Evolutionary conservation across 495 filamentous ascomycete species (phyloP).

Genomic region (Annulohypoxylon moriforme): DNA sequence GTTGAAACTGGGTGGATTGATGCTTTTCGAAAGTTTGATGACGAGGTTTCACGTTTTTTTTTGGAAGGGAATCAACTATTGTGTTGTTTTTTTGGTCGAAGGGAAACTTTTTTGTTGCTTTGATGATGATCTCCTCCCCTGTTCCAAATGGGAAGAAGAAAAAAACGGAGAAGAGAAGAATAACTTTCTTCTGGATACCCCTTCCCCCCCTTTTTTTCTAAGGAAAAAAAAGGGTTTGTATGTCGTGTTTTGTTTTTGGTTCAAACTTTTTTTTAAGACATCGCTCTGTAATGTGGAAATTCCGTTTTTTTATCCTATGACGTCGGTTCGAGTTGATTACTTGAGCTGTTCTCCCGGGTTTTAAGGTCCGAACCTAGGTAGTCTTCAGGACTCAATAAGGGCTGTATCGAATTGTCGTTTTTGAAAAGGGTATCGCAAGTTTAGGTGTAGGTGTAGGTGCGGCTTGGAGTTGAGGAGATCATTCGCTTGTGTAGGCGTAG

Average conservation of each 20-base stretch:
- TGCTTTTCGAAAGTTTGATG: conserved; percentile 14
- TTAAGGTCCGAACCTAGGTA: too few relatives aligned
- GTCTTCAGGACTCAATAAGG: neutral
- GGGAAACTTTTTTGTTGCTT: conserved; percentile 3
- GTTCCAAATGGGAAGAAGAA: conserved; percentile 24
- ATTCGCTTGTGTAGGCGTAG: neutral
- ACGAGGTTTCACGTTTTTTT: conserved; percentile 27
- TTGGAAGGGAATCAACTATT: conserved; percentile 9
- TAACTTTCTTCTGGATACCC: conserved; percentile 40
- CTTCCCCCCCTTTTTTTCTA: conserved; percentile 7
- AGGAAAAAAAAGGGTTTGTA: conserved; percentile 22
- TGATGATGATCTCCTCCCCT: conserved; percentile 14
- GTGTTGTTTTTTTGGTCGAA: conserved; percentile 23
- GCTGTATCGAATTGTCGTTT: neutral
- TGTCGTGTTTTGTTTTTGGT: conserved; percentile 23
- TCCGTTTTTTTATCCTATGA: neutral
- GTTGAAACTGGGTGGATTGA: conserved; percentile 19
- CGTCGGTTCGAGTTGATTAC: neutral
- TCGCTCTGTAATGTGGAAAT: conserved; percentile 36
- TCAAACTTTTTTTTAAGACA: neutral
- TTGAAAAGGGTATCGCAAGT: neutral
- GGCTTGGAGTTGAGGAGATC: neutral
- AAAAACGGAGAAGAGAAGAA: conserved; percentile 26
- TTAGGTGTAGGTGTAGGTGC: too few relatives aligned
- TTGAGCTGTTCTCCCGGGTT: neutral